A percentile compares a stretch with the other conserved stretches of the same genome.
These are phyloP conservation scores for Gleditsia sinensis DNA, from an alignment of 306 rosid species.

Conservation along the genomic window DNA sequence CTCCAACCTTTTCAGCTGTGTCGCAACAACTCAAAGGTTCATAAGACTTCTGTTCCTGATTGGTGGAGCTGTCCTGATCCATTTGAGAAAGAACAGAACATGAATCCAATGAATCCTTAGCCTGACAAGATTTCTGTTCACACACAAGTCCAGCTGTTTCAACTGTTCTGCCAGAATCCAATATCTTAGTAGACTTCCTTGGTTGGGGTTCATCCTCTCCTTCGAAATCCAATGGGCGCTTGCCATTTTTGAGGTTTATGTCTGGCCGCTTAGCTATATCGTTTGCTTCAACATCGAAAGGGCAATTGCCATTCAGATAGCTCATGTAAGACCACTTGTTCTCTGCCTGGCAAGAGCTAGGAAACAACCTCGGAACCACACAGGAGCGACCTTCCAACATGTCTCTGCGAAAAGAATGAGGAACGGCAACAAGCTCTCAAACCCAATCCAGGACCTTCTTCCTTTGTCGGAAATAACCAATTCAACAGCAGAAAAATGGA, in stretches of 20 bases:
- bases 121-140: slow-evolving; percentile 14
- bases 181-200: slow-evolving; percentile 51
- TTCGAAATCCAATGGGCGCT: slow-evolving; percentile 57
- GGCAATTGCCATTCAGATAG: slow-evolving; percentile 36
- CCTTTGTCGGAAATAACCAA: slow-evolving; percentile 2
- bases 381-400: slow-evolving; percentile 86
- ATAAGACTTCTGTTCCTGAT: not conserved
- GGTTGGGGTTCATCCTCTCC: slow-evolving; percentile 47
- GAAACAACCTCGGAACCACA: slow-evolving; percentile 65
- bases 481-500: slow-evolving; percentile 24
- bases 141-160: slow-evolving; percentile 38
- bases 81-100: slow-evolving; percentile 31
- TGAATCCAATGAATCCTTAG: slow-evolving; percentile 20
- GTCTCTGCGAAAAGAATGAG: slow-evolving; percentile 44
- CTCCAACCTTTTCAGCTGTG: slow-evolving; percentile 22
- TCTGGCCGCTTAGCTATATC: slow-evolving; percentile 37
- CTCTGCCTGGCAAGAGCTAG: slow-evolving; percentile 66
- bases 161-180: slow-evolving; percentile 41
- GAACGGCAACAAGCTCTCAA: slow-evolving; percentile 25
- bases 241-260: slow-evolving; percentile 48
- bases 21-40: slow-evolving; percentile 9
- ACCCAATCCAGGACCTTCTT: slow-evolving; percentile 41
- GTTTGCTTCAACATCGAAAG: not conserved
- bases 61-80: slow-evolving; percentile 54
- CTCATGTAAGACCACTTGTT: slow-evolving; percentile 67